Percentiles rank a stretch among this genome's conserved stretches.
Evolutionary conservation across 768 basidiomycete species (phyloP).

Genomic region (Wakefieldia striispora): DNA sequence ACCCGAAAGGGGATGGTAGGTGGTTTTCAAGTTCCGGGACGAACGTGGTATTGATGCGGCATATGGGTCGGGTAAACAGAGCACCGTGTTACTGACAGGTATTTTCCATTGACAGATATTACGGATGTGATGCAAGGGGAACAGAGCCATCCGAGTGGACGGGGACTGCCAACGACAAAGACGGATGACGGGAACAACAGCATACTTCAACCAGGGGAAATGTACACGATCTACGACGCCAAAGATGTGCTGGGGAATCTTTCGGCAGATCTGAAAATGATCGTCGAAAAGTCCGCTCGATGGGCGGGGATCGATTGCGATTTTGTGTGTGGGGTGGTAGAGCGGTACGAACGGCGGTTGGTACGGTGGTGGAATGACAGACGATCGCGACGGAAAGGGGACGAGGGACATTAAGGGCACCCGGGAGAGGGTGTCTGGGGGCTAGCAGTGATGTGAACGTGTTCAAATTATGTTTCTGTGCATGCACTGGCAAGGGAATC

Average conservation of each 20-base stretch:
- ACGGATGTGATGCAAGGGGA: neutral
- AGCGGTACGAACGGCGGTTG: constrained; percentile 65
- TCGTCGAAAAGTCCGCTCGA: constrained; percentile 50
- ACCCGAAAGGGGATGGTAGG: constrained; percentile 27
- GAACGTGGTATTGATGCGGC: constrained; percentile 12
- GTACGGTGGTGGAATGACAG: constrained; percentile 44
- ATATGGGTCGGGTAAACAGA: constrained; percentile 15
- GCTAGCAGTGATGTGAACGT: neutral
- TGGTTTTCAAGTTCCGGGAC: constrained; percentile 9
- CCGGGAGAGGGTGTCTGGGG: constrained; percentile 4
- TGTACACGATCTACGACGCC: constrained; percentile 62
- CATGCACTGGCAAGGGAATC: neutral
- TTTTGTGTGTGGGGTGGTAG: constrained; percentile 55
- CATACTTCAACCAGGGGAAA: constrained; percentile 52
- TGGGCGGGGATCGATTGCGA: constrained; percentile 56
- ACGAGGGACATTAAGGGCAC: constrained; percentile 17
- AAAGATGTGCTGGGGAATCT: constrained; percentile 64
- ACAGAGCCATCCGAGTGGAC: neutral
- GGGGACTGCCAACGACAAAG: constrained; percentile 10
- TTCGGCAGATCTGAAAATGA: constrained; percentile 45
- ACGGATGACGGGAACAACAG: constrained; percentile 4
- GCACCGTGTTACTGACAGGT: constrained; percentile 36
- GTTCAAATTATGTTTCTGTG: neutral
- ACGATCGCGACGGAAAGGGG: constrained; percentile 16
- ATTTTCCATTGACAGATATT: constrained; percentile 38